phyloP scores from a whole-genome alignment of 495 filamentous ascomycete genomes.

The Lepidopterella palustris region DNA sequence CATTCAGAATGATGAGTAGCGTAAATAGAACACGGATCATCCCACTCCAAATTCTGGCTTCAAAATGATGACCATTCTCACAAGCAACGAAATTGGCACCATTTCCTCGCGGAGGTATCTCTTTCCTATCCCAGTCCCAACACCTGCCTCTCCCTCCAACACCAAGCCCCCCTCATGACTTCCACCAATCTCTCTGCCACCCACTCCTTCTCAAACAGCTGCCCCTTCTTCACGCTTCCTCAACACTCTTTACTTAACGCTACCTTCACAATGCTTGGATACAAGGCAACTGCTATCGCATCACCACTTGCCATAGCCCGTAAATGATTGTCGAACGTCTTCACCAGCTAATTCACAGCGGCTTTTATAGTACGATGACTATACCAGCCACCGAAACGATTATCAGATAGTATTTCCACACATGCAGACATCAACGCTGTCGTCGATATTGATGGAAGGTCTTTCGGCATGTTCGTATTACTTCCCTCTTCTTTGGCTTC shows the following conservation, averaged over 20 bases:
- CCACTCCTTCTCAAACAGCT: conserved; percentile 56
- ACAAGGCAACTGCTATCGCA: conserved; percentile 62
- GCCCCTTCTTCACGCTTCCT: conserved; percentile 50
- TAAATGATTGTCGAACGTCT: conserved; percentile 67
- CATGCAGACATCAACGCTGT: conserved; percentile 69
- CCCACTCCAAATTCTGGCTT: no score
- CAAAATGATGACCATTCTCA: no score
- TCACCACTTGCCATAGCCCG: conserved; percentile 46
- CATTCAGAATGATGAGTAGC: no score
- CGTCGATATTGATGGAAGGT: conserved; percentile 36
- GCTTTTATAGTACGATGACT: conserved; percentile 39
- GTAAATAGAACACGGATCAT: no score
- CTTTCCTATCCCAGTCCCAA: conserved; percentile 38
- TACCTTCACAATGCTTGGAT: conserved; percentile 79
- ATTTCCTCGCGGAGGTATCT: conserved; percentile 59
- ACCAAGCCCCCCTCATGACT: conserved; percentile 39
- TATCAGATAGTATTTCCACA: conserved; percentile 64
- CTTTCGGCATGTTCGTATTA: neutral
- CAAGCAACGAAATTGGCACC: no score
- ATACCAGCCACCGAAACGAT: conserved; percentile 40
- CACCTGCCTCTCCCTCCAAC: conserved; percentile 24
- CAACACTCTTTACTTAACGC: conserved; percentile 67
- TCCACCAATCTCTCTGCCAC: conserved; percentile 55
- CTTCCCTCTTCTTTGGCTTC: neutral
- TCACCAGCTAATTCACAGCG: conserved; percentile 61